Base-by-base conservation (phyloP, 192 early-diverging fungal species). In the Podila epigama region DNA sequence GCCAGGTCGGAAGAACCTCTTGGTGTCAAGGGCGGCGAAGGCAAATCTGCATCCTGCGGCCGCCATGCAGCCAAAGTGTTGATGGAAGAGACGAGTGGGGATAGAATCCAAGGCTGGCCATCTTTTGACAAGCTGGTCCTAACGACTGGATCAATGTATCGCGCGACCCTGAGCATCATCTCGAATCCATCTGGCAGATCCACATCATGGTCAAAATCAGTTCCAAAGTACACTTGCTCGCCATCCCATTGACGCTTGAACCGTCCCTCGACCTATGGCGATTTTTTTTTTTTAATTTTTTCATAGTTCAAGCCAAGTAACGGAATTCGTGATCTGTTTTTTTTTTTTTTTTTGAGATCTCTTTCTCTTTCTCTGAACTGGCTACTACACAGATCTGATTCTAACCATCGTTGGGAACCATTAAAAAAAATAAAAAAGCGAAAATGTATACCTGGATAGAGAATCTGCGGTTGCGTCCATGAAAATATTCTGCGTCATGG, bases 91-190 rank as follows among this genome's bases (percentile, higher is more conserved):
- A 80, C 70, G 10, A 80, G 65, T 7, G 79, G 79, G 20, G 53
- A 58, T 27, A 80, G 36, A 44, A 80, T 80, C 79, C 79, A 80
- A 2, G 79, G 79, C 44, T 72, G 56, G 10, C 58, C 69, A 10
- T 55, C 40, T 15, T 58, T 56, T 18, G 70, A 58, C 20, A 68
- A 33, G n/a, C 63, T 67, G 39, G 68, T 69, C 36, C 39, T 63
- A 20, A 80, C 79, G 31, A 72, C 79, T 3, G 79, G 79, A 41
- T 80, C 79, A 20, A 80, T 80, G 51, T 68, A 71, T 16, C 62
- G 55, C 2, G 79, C 79, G 39, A 80, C 55, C 29, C 59, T 66
- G 58, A 80, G 56, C 68, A 68, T 72, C 36, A 52, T 52, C 28
- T 70, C 64, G 57, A 72, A 70, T 58, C 68, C 70, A 8, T 59